Base-by-base conservation (phyloP, 1,284 basidiomycete species). In the Porogramme epimiltina region DNA sequence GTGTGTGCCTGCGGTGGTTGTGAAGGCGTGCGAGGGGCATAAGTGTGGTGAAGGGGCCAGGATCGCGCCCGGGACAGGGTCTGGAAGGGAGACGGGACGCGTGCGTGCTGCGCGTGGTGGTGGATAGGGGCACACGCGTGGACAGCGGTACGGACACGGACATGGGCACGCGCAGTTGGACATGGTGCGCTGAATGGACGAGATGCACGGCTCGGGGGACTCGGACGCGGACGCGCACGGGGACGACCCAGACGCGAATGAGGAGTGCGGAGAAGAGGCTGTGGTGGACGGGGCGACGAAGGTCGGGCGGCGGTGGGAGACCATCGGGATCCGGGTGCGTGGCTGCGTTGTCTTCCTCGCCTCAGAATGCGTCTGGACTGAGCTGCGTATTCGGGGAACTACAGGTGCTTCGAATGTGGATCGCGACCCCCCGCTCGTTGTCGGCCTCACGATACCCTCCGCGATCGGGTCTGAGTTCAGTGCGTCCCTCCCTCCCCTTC, bases 391-490 rank as follows among this genome's bases (percentile, higher is more conserved):
- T n/a, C n/a, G n/a, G n/a, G n/a, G n/a, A n/a, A n/a, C n/a, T n/a
- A n/a, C 49, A 89, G 86, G 82, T 90, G 25, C 71, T 90, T 9
- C 86, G 90, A 79, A 62, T 87, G 1, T 88, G 87, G 25, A 90
- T 91, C 56, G 88, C 89, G 85, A 79, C 90, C n/a, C 89, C 58
- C 89, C 87, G 0, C 68, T 88, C n/a, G 84, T 90, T 19, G 87
- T 91, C 49, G 87, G 87, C 2, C 66, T 90, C 16, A 90, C 87
- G 2, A 70, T 91, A 19, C 77, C 85, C 2, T 82, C 90, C 51
- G 80, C 85, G 1, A 74, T 77, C 4, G 85, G 87, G 13, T 62
- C 80, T 1, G 87, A 90, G 53, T 90, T 91, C 57, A 78, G 87
- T 89, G 53, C 51, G 84, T 76, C 16, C 13, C 9, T 55, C 16